Evolutionary conservation across 1,139 yeast species (phyloP).

Genomic region (Meyerozyma athensensis): DNA sequence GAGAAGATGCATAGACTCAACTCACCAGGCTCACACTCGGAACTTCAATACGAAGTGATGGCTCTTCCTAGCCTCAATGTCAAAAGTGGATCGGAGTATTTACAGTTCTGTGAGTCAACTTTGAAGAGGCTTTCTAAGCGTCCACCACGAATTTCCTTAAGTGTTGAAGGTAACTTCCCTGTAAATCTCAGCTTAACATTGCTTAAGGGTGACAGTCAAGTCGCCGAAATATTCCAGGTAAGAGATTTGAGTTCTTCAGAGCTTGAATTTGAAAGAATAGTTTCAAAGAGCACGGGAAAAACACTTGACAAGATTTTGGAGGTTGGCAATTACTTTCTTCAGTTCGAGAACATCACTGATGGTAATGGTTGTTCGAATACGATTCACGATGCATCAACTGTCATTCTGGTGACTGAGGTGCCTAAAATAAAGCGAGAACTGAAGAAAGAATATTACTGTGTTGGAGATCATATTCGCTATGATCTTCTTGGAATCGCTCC

Average conservation of each 20-base stretch:
- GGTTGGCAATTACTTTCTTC: constrained; percentile 53
- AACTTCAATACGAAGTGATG: constrained; percentile 48
- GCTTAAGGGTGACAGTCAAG: constrained; percentile 9
- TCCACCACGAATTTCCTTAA: constrained; percentile 52
- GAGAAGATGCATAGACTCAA: constrained; percentile 27
- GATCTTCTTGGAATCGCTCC: constrained; percentile 78
- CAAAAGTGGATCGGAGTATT: constrained; percentile 39
- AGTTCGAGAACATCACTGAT: constrained; percentile 57
- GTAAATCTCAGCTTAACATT: constrained; percentile 51
- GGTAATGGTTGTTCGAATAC: constrained; percentile 62
- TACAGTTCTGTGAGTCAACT: constrained; percentile 56
- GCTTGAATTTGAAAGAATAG: constrained; percentile 13
- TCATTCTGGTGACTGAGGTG: constrained; percentile 64
- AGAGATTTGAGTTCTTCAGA: constrained; percentile 7
- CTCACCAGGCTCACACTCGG: constrained; percentile 10
- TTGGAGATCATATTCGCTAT: constrained; percentile 83
- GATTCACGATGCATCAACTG: constrained; percentile 30
- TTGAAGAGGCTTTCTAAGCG: constrained; percentile 20
- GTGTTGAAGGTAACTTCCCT: constrained; percentile 60
- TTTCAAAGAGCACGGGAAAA: constrained; percentile 15
- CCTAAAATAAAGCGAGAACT: constrained; percentile 55
- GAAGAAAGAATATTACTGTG: constrained; percentile 59
- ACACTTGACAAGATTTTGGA: constrained; percentile 11
- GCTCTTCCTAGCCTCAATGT: constrained; percentile 58
- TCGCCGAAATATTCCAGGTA: constrained; percentile 30